These are phyloP conservation scores for Alnus glutinosa DNA, from an alignment of 306 rosid species.

Conservation along the genomic window DNA sequence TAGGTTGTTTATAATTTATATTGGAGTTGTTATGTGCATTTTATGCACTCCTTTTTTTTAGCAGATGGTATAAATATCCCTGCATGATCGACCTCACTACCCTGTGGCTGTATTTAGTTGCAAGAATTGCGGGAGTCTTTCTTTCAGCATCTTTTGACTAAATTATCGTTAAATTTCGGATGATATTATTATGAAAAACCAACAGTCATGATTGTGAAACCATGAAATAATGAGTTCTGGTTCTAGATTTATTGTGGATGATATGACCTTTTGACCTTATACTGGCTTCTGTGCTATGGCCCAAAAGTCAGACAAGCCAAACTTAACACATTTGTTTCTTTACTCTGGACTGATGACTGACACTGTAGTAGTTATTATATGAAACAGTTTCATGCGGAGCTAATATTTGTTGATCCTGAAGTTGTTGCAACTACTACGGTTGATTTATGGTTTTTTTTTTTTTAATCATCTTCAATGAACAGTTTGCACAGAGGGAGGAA, in stretches of 20 bases:
- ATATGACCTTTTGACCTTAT: neutral
- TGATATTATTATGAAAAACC: neutral
- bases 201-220: neutral
- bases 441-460: constrained; percentile 23
- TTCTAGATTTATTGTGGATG: neutral
- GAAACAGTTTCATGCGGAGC: neutral
- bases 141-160: constrained; percentile 7
- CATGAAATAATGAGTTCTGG: neutral
- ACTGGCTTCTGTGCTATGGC: neutral
- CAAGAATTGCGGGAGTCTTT: constrained; percentile 11
- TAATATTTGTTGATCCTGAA: constrained; percentile 4
- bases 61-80: neutral
- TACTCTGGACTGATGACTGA: neutral
- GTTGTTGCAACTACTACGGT: constrained; percentile 10
- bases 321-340: neutral
- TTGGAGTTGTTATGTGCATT: neutral
- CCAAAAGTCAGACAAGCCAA: neutral
- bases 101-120: constrained; percentile 5
- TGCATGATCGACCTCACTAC: neutral
- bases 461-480: constrained; percentile 36
- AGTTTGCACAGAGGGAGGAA: constrained; percentile 95
- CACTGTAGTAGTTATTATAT: neutral
- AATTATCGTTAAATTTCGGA: neutral
- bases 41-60: neutral
- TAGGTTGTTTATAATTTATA: neutral